A percentile compares a stretch with the other conserved stretches of the same genome.
Conservation (phyloP, 176 grass and related monocot species). For the Oryza rufipogon region DNA sequence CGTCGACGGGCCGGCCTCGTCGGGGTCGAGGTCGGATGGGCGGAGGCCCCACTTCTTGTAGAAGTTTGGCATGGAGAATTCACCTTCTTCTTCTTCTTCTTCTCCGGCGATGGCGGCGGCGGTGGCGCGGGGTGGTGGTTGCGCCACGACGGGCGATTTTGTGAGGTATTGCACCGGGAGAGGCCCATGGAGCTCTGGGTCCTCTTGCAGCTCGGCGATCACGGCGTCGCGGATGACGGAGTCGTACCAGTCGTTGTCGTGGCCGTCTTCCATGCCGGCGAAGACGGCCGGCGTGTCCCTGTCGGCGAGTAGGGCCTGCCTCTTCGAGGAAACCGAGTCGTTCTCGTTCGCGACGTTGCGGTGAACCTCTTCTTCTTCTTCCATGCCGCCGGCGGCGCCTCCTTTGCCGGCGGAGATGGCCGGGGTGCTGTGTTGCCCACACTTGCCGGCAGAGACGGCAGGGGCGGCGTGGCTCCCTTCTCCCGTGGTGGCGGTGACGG, state of each 20-base stretch:
- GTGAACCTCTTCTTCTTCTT: neutral
- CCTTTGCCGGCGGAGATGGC: neutral
- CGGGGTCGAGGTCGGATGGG: neutral
- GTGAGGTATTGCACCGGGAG: neutral
- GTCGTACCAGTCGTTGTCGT: slow-evolving; percentile 35
- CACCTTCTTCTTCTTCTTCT: neutral
- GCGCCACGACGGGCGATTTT: neutral
- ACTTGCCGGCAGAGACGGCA: no score
- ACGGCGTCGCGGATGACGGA: neutral
- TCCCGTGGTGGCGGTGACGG: neutral
- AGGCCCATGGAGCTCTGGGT: neutral
- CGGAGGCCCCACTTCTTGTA: neutral
- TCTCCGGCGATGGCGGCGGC: neutral
- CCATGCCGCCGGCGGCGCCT: neutral
- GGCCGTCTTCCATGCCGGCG: slow-evolving; percentile 14
- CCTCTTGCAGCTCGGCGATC: neutral
- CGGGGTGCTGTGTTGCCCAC: neutral
- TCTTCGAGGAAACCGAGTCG: neutral
- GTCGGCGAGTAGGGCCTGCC: slow-evolving; percentile 17
- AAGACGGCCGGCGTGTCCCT: neutral
- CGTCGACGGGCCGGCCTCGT: slow-evolving; percentile 30
- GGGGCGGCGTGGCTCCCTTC: no score
- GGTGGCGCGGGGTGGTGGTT: neutral
- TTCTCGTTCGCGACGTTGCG: neutral
- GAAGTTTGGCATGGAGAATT: neutral